Conservation (phyloP, 352 stramenopile species). For the Blastocystis sp. region DNA sequence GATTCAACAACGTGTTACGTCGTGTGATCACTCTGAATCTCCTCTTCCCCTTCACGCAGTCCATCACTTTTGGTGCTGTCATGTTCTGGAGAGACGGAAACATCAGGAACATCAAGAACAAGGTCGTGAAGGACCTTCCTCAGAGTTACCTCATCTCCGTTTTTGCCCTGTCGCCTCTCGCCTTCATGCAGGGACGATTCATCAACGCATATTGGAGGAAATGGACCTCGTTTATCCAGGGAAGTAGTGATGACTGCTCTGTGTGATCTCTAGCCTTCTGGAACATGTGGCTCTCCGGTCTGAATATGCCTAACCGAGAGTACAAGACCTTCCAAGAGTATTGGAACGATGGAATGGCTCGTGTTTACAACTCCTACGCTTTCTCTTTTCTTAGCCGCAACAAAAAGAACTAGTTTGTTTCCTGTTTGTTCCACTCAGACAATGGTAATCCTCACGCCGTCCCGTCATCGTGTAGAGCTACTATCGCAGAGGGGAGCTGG, state of each 20-base stretch:
- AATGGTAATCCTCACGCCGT: not conserved
- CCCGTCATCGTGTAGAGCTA: not conserved
- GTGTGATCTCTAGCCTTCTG: constrained; percentile 3
- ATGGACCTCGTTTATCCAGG: constrained; percentile 39
- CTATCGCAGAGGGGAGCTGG: constrained; percentile 7
- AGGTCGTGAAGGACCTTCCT: constrained; percentile 36
- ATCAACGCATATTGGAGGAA: constrained; percentile 27
- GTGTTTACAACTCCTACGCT: constrained; percentile 27
- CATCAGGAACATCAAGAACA: constrained; percentile 52
- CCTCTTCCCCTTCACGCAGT: constrained; percentile 47
- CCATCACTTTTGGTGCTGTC: constrained; percentile 21
- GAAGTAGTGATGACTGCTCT: not conserved
- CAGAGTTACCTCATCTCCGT: constrained; percentile 29
- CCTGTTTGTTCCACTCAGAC: not conserved
- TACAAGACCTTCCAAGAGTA: constrained; percentile 25
- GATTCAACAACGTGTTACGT: constrained; percentile 33
- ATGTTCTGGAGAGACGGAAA: constrained; percentile 36
- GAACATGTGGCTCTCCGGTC: constrained; percentile 35
- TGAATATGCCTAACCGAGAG: constrained; percentile 3
- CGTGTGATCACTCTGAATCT: constrained; percentile 21
- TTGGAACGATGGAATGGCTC: not conserved
- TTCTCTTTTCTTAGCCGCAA: constrained; percentile 2
- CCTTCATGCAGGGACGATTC: constrained; percentile 14
- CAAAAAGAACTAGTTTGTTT: not conserved
- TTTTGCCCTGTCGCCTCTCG: constrained; percentile 12